phyloP scores from a whole-genome alignment of 306 rosid genomes.

The Trichosanthes cucumerina region DNA sequence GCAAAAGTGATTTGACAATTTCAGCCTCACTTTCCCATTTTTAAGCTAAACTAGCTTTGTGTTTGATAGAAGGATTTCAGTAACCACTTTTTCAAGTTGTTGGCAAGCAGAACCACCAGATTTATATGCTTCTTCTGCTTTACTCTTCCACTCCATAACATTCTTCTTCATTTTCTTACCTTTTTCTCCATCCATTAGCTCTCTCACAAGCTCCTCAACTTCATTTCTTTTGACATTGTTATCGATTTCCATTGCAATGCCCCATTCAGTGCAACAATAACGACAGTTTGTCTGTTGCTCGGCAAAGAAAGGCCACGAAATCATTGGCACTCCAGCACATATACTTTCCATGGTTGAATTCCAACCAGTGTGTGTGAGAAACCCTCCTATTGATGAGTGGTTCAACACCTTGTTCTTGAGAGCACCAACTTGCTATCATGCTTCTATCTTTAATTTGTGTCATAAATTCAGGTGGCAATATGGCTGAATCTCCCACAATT shows the following conservation, averaged over 20 bases:
- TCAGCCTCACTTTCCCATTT: too few species aligned
- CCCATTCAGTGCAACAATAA: conserved; percentile 33
- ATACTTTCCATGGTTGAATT: conserved; percentile 35
- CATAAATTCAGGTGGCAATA: conserved; percentile 22
- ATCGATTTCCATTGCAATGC: conserved; percentile 28
- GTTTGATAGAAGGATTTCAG: not conserved
- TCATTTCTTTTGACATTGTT: conserved; percentile 30
- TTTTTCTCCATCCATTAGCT: conserved; percentile 28
- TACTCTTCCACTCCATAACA: conserved; percentile 7
- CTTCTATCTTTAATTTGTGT: conserved; percentile 24
- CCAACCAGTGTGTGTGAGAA: conserved; percentile 13
- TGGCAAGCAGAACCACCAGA: not conserved
- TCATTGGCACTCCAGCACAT: conserved; percentile 26
- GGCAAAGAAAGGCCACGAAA: conserved; percentile 31
- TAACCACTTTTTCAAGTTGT: not conserved
- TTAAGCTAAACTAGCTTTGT: not conserved
- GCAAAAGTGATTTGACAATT: not conserved
- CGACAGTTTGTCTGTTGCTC: conserved; percentile 24
- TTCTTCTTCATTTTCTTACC: conserved; percentile 30
- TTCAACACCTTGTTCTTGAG: conserved; percentile 39
- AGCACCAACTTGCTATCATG: conserved; percentile 35
- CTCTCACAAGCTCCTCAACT: conserved; percentile 35
- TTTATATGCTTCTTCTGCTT: not conserved
- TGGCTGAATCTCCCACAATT: conserved; percentile 14
- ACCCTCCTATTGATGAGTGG: conserved; percentile 33